Evolutionary conservation across 2,329 filamentous ascomycete species (phyloP), one percentile per base, ranked within the genome.

Genomic region (Cladosporium halotolerans): DNA sequence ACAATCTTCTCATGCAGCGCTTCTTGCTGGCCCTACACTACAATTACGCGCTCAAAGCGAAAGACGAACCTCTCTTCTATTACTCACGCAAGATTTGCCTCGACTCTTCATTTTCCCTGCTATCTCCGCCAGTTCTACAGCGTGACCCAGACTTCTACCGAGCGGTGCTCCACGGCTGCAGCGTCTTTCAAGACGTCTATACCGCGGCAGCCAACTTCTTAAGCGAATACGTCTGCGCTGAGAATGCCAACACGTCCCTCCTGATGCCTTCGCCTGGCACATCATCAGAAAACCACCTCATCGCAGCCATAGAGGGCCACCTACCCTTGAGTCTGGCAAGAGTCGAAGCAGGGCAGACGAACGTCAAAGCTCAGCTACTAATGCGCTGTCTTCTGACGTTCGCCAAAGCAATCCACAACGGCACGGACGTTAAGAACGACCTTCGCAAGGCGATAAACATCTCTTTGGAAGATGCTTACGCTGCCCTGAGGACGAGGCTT

Each of bases 11-110:
- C 8, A 51, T 51, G 48, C 41, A 51, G 16, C 48, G 48, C 13
- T 51, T 51, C 32, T 14, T 51, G 31, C 41, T 51, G 40, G 48
- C 48, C 14, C 19, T 51, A 4, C 48, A 51, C 40, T 51, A 51
- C 13, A 36, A 40, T 4, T 51, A 44, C 9, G 48, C 40, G 3
- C 48, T 51, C 13, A 51, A 44, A 18, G 48, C 48, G 9, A 51
- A 51, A 11, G 48, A 51, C 18, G 48, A 51, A n/a, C 48, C 48
- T 44, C 40, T 51, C 3, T 51, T 44, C 18, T 51, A 51, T 16
- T 51, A 51, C 19, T 51, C 48, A 10, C 40, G 48, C 40, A 51
- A 51, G 13, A 18, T 51, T n/a, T 51, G 48, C 16, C 48, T 51
- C 7, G 48, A 51, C 19, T 51, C 48, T 3, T 23, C 48, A 13